These are phyloP conservation scores for Colletotrichum eleusines DNA, from an alignment of 2,329 filamentous ascomycete species.

Conservation along the genomic window DNA sequence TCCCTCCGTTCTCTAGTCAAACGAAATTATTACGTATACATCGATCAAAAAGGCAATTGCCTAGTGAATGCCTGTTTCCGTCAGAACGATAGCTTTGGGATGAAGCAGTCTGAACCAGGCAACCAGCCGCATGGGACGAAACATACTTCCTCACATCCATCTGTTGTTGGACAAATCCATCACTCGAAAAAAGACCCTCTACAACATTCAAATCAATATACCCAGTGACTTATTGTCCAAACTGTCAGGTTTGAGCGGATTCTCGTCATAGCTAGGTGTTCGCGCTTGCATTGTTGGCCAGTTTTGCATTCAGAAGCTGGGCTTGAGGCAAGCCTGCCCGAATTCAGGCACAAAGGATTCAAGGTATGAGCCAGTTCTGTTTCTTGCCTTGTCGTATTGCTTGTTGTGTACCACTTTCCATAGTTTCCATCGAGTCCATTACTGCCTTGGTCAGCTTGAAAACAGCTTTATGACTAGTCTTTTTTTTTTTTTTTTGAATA, in stretches of 20 bases:
- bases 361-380: background rate
- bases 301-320: background rate
- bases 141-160: background rate
- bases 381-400: background rate
- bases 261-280: background rate
- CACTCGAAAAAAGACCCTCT: no score
- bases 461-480: background rate
- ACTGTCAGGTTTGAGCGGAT: background rate
- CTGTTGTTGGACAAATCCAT: background rate
- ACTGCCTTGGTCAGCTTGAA: background rate
- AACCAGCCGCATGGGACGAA: background rate
- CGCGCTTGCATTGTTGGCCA: background rate
- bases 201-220: background rate
- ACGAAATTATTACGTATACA: background rate
- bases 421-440: background rate
- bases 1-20: no score
- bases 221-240: background rate
- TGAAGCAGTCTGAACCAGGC: background rate
- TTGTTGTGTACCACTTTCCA: background rate
- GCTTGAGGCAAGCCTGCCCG: background rate
- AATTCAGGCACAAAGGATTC: background rate
- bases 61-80: background rate
- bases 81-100: background rate
- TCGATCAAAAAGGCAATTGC: background rate
- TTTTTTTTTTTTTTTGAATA: background rate